phyloP scores from a whole-genome alignment of 108 stramenopile species.

The Seminavis robusta region DNA sequence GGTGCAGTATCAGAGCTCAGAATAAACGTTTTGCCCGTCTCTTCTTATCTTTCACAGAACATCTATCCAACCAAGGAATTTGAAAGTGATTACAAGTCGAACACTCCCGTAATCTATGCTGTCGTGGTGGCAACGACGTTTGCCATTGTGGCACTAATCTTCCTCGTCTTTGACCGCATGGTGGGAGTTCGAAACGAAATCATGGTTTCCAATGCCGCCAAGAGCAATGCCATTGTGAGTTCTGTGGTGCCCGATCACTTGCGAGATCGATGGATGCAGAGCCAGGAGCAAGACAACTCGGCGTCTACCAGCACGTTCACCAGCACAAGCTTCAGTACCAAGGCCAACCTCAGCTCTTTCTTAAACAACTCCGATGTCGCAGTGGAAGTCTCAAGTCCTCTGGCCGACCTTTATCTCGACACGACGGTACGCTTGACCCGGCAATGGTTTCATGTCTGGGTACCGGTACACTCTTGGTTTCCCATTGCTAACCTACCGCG shows the following conservation, averaged over 20 bases:
- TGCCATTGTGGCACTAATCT: neutral
- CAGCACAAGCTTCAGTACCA: too few relatives aligned
- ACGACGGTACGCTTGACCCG: conserved; percentile 50
- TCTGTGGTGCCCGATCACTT: conserved; percentile 8
- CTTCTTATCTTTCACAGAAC: too few relatives aligned
- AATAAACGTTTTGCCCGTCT: too few relatives aligned
- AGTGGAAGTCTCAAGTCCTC: too few relatives aligned
- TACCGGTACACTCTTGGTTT: too few relatives aligned
- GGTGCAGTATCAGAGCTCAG: too few relatives aligned
- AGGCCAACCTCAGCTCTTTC: too few relatives aligned
- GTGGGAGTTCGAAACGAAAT: conserved; percentile 1
- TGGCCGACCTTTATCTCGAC: conserved; percentile 48
- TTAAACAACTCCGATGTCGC: too few relatives aligned
- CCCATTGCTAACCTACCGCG: too few relatives aligned
- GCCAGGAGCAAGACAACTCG: neutral
- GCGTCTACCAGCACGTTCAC: neutral
- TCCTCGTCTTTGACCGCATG: conserved; percentile 5
- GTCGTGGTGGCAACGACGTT: conserved; percentile 1
- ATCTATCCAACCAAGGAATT: conserved; percentile 15
- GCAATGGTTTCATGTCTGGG: too few relatives aligned
- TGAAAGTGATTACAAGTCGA: conserved; percentile 2
- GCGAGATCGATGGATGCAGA: conserved; percentile 11
- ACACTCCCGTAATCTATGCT: conserved; percentile 10
- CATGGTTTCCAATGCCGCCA: conserved; percentile 1
- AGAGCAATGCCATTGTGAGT: conserved; percentile 6